Evolutionary conservation across 805 yeast species (phyloP).

Genomic region (Saccharomycopsis babjevae): DNA sequence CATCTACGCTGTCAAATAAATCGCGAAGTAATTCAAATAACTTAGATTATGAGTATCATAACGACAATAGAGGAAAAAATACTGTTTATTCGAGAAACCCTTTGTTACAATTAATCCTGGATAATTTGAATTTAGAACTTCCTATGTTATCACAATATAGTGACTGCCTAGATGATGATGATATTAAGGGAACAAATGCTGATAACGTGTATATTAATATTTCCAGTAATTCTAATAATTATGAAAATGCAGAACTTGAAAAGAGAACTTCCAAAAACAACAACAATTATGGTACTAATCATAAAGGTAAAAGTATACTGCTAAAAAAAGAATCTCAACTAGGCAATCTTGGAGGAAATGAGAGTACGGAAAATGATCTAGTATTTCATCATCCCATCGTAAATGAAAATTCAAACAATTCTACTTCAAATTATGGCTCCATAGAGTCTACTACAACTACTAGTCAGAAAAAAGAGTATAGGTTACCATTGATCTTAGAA

Average conservation of each 20-base stretch:
- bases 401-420: too few relatives aligned
- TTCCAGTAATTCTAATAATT: slow-evolving; percentile 21
- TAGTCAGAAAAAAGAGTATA: slow-evolving; percentile 3
- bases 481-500: slow-evolving; percentile 3
- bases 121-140: slow-evolving; percentile 9
- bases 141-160: background rate
- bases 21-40: background rate
- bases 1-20: slow-evolving; percentile 2
- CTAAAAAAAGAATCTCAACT: background rate
- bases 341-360: background rate
- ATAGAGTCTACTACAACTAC: background rate
- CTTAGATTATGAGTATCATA: background rate
- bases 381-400: too few relatives aligned
- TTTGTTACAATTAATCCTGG: background rate
- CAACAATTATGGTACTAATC: slow-evolving; percentile 19
- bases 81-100: slow-evolving; percentile 3
- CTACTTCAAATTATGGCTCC: background rate
- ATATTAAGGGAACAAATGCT: slow-evolving; percentile 19
- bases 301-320: slow-evolving; percentile 22
- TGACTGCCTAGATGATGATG: slow-evolving; percentile 13
- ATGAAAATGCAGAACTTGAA: slow-evolving; percentile 18
- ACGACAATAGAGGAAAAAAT: background rate
- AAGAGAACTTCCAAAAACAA: background rate
- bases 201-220: slow-evolving; percentile 23
- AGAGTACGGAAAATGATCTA: background rate